phyloP scores from a whole-genome alignment of 2,329 filamentous ascomycete genomes.

The Cordyceps cateniannulata region DNA sequence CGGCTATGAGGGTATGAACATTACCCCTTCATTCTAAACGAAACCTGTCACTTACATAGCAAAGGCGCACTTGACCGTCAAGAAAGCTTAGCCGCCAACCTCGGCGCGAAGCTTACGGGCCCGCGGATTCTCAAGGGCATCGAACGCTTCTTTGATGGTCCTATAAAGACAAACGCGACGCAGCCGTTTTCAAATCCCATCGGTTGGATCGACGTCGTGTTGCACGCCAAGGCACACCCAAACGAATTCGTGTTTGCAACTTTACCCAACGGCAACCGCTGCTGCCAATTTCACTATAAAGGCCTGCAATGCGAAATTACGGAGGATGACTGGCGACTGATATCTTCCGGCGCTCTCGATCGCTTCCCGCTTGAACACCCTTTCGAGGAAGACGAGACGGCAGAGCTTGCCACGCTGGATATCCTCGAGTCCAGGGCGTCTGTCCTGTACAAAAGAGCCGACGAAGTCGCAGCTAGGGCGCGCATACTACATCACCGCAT shows the following conservation, averaged over 20 bases:
- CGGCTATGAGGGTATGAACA: constrained; percentile 61
- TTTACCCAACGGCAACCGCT: constrained; percentile 59
- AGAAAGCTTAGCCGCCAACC: constrained; percentile 78
- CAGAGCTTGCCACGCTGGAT: constrained; percentile 76
- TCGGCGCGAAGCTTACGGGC: constrained; percentile 76
- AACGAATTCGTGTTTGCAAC: constrained; percentile 69
- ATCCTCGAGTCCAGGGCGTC: constrained; percentile 74
- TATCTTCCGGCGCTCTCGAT: constrained; percentile 75
- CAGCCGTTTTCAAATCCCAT: constrained; percentile 56
- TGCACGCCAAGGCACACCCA: constrained; percentile 75
- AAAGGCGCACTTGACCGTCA: constrained; percentile 71
- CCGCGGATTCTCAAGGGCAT: constrained; percentile 81
- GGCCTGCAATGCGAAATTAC: constrained; percentile 77
- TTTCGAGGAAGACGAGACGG: constrained; percentile 78
- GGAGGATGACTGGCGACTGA: constrained; percentile 81
- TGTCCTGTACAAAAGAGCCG: constrained; percentile 72
- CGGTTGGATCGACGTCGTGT: constrained; percentile 80
- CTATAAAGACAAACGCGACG: constrained; percentile 51
- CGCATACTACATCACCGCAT: constrained; percentile 77
- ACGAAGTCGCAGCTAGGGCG: constrained; percentile 57
- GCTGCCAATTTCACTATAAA: constrained; percentile 77
- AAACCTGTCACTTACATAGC: constrained; percentile 15
- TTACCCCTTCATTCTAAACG: neutral
- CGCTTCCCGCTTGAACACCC: constrained; percentile 72
- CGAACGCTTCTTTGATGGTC: constrained; percentile 77